Evolutionary conservation across 768 basidiomycete species (phyloP).

Genomic region (Tricholomella constricta): DNA sequence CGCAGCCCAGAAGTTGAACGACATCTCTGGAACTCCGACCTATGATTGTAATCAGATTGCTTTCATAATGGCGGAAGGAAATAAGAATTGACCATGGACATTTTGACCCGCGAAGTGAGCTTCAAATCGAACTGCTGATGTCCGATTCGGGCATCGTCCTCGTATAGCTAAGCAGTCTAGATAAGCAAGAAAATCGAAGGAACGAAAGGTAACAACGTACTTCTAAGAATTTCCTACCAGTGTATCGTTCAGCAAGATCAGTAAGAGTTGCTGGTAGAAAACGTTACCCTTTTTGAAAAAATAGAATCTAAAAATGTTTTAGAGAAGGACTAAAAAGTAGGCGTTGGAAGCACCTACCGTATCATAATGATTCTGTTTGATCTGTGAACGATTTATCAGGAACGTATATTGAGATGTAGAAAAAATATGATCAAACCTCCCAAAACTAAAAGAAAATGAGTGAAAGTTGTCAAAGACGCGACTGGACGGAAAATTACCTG

Average conservation of each 20-base stretch:
- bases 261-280: not conserved
- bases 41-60: slow-evolving; percentile 26
- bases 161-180: slow-evolving; percentile 64
- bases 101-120: slow-evolving; percentile 89
- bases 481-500: slow-evolving; percentile 48
- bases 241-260: slow-evolving; percentile 1
- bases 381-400: slow-evolving; percentile 42
- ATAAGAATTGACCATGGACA: slow-evolving; percentile 82
- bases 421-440: slow-evolving; percentile 50
- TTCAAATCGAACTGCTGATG: slow-evolving; percentile 96
- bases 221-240: slow-evolving; percentile 75
- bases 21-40: slow-evolving; percentile 95
- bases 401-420: not conserved
- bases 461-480: not conserved
- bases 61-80: not conserved
- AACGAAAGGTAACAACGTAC: slow-evolving; percentile 32
- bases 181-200: not conserved
- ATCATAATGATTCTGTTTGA: slow-evolving; percentile 97
- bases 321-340: not conserved
- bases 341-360: slow-evolving; percentile 53
- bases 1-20: slow-evolving; percentile 93
- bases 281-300: slow-evolving; percentile 95
- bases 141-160: slow-evolving; percentile 92
- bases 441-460: slow-evolving; percentile 54
- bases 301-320: slow-evolving; percentile 61